Evolutionary conservation across 2,329 filamentous ascomycete species (phyloP).

Genomic region (Nigrospora osmanthi): DNA sequence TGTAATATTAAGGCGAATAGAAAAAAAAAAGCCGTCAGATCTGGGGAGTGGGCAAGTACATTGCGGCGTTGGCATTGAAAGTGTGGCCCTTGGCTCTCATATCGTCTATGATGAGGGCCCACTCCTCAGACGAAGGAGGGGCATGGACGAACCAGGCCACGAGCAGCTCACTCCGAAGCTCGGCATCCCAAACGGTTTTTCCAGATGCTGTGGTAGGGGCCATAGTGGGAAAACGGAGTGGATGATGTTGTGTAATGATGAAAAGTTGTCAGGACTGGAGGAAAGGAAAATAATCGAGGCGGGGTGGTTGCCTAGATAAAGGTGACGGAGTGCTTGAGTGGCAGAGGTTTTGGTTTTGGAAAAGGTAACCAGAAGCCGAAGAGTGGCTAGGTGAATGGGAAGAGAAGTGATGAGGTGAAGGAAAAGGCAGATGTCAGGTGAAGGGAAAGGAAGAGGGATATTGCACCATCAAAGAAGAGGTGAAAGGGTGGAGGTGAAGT

Average conservation of each 20-base stretch:
- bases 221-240: not conserved
- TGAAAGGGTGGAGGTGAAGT: not conserved
- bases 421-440: no score
- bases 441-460: not conserved
- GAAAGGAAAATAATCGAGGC: not conserved
- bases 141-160: slow-evolving; percentile 25
- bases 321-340: not conserved
- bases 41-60: slow-evolving; percentile 1
- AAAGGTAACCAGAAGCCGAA: not conserved
- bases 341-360: not conserved
- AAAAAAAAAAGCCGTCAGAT: not conserved
- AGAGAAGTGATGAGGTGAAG: no score
- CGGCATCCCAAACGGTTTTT: slow-evolving; percentile 16
- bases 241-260: not conserved
- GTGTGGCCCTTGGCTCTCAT: slow-evolving; percentile 26
- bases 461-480: not conserved
- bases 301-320: no score
- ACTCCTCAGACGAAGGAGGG: slow-evolving; percentile 24
- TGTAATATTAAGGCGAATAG: not conserved
- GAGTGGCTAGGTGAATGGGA: not conserved
- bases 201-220: not conserved
- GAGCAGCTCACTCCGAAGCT: slow-evolving; percentile 30
- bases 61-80: slow-evolving; percentile 31
- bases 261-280: not conserved
- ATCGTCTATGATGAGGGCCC: slow-evolving; percentile 21